A percentile compares a stretch with the other conserved stretches of the same genome.
phyloP scores from a whole-genome alignment of 2,329 filamentous ascomycete species.

The Aspergillus fijiensis region DNA sequence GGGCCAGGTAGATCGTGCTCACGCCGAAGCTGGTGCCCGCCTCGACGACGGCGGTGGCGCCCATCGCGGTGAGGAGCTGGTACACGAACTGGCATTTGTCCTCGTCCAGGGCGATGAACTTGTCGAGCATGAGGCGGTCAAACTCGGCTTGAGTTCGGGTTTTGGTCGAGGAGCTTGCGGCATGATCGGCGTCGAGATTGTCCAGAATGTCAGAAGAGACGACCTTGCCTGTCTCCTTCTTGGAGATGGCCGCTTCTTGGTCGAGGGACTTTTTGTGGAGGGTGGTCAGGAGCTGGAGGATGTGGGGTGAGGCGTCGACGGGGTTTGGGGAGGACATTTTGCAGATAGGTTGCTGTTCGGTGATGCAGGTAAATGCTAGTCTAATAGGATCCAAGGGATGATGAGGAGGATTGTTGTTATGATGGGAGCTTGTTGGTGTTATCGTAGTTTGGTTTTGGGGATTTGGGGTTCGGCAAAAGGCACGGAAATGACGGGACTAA shows the following conservation, averaged over 20 bases:
- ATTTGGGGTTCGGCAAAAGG: too few relatives aligned
- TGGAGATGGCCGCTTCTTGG: constrained; percentile 23
- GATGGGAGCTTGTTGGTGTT: too few relatives aligned
- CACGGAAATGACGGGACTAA: not conserved
- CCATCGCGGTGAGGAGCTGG: constrained; percentile 51
- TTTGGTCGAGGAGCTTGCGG: not conserved
- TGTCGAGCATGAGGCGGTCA: constrained; percentile 43
- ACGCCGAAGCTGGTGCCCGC: constrained; percentile 63
- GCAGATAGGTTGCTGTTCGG: not conserved
- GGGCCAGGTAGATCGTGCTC: constrained; percentile 62
- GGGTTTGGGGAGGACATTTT: constrained; percentile 13
- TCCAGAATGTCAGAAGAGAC: constrained; percentile 21
- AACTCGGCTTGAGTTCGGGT: constrained; percentile 14
- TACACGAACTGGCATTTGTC: constrained; percentile 61
- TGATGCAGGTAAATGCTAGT: too few relatives aligned
- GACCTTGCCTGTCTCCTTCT: constrained; percentile 16
- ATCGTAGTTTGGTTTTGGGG: too few relatives aligned
- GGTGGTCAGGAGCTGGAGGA: constrained; percentile 21
- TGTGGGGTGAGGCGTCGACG: constrained; percentile 20
- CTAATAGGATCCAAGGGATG: too few relatives aligned
- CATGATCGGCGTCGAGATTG: constrained; percentile 12
- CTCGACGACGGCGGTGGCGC: constrained; percentile 56
- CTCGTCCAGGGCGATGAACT: constrained; percentile 60
- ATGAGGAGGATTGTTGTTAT: too few relatives aligned
- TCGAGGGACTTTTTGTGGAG: constrained; percentile 23